Percentiles rank a stretch among this genome's conserved stretches.
Evolutionary conservation across 2,329 filamentous ascomycete species (phyloP).

Genomic region (Meredithiella fracta): DNA sequence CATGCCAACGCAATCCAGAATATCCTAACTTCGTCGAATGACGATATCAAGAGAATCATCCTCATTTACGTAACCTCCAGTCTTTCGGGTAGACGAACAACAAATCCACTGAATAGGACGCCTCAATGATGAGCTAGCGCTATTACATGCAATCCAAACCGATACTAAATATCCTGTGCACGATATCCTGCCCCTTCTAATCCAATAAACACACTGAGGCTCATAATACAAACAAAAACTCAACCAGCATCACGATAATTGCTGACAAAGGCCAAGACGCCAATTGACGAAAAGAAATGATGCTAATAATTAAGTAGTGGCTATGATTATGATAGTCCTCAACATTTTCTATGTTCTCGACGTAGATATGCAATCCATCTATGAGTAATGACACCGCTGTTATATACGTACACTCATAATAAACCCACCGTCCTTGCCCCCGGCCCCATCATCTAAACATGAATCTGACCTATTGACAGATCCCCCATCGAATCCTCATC

Average conservation of each 20-base stretch:
- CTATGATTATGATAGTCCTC: neutral
- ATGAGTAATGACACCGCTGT: neutral
- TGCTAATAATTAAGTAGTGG: neutral
- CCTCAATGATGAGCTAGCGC: neutral
- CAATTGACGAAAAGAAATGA: neutral
- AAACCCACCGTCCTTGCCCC: neutral
- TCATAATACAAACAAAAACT: neutral
- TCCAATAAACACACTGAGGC: neutral
- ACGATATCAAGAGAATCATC: too few relatives aligned
- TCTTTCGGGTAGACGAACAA: too few relatives aligned
- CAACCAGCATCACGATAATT: too few relatives aligned
- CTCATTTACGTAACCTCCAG: too few relatives aligned
- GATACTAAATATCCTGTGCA: neutral
- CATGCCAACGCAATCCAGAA: too few relatives aligned
- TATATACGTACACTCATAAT: neutral
- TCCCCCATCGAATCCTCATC: conserved; percentile 35
- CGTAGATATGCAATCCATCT: neutral
- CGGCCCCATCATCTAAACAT: too few relatives aligned
- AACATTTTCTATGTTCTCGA: neutral
- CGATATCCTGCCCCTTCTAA: neutral
- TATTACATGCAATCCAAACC: neutral
- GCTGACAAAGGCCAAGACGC: too few relatives aligned
- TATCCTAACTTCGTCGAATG: too few relatives aligned
- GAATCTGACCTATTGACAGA: conserved; percentile 2
- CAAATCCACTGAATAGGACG: neutral